Base-by-base conservation (phyloP, 495 filamentous ascomycete species). In the Penicillium flavigenum region DNA sequence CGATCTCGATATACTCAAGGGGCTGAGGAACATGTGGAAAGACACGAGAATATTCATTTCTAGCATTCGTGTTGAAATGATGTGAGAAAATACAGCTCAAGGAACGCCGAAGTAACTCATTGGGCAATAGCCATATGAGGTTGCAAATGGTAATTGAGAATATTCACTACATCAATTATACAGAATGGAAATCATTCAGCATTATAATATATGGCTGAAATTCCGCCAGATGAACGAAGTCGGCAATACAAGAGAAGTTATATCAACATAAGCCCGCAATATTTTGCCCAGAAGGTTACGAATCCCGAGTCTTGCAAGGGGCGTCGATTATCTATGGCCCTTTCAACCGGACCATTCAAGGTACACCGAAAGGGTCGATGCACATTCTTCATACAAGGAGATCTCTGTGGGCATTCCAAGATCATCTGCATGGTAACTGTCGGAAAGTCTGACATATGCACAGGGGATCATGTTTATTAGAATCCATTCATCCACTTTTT, bases 291-390 rank as follows among this genome's bases (percentile, higher is more conserved):
- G 31, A 34, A 34, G 31, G 31, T 38, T 38, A 9, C 34, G 34
- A 19, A 43, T 29, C 34, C 34, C 27, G 19, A 45, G 24, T 26
- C 16, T 47, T 7, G 52, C 56, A 64, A 64, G 62, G 59, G 62
- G 47, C 19, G 49, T 17, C 31, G 51, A 59, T 59, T 41, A 14
- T 6, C 26, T 4, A 20, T n/a, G 41, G 41, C 29, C n/a, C 46
- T 41, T 46, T 19, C 38, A 17, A 16, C 14, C n/a, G 48, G 19
- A 6, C 32, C 34, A 51, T 20, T 26, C 17, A 39, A 24, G 22
- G n/a, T 45, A 24, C 26, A 26, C 36, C 29, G 19, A 20, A 42
- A 58, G 12, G n/a, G 42, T 19, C 42, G 42, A 32, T 24, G 20
- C 17, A 47, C 60, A 64, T 62, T 62, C 60, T 41, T 46, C 36